Evolutionary conservation across 2,329 filamentous ascomycete species (phyloP), one percentile per base, ranked within the genome.

Genomic region (Fusarium sp.): DNA sequence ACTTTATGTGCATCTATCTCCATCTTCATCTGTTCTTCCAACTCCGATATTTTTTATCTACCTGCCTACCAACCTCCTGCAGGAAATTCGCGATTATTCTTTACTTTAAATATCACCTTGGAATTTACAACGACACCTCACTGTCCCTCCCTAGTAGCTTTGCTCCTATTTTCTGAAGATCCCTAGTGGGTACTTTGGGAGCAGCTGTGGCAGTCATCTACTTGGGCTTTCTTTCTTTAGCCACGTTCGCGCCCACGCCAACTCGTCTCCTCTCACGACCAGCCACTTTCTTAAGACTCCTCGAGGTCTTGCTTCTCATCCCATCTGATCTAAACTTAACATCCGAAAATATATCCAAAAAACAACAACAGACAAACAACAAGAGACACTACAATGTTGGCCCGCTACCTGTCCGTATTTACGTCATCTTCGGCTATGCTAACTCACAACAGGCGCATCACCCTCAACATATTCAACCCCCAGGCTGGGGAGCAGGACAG

Each of bases 401-500:
- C 56, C 18, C 31, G 37, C 31, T 35, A 17, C 42, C 36, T n/a
- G n/a, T 27, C n/a, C 40, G 35, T 43, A 33, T 59, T 43, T 45
- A 51, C 54, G 46, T 66, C 41, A 69, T 66, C 42, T 39, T 39
- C 36, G 31, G 31, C 31, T 31, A 54, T 59, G 52, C 69, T 72
- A 55, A 74, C 70, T 46, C 43, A 36, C 55, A 31, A 58, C 63
- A 97, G 93, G 94, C 91, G 90, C 80, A 91, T 97, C 81, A 96
- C 93, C 51, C 88, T 97, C 79, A 93, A 88, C 79, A 91, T 97
- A 77, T 91, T 91, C 76, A 91, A 91, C 69, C 88, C 90, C 68
- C 88, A 91, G 76, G 84, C 88, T 69, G 81, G 81, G 76, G 81
- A 81, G 62, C 90, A 93, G 77, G 87, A 90, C 67, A 91, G 93